Base-by-base conservation (phyloP, 148 eudicot genomes). In the Chenopodium berlandieri region DNA sequence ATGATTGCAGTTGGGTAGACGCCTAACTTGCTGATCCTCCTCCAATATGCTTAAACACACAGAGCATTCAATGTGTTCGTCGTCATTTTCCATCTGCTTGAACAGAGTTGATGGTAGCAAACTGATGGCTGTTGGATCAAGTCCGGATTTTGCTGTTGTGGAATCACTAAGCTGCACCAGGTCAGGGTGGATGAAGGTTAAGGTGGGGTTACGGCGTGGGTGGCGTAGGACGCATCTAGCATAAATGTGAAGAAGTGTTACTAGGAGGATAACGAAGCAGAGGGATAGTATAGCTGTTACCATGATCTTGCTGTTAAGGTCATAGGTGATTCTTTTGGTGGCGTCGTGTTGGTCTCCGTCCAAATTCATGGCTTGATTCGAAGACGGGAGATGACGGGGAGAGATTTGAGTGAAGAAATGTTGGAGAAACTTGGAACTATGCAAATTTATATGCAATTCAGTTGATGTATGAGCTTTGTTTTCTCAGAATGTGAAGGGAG, bases 1-100 rank as follows among this genome's bases (percentile, higher is more conserved):
- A 63, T 92, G 95, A 50, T 86, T 86, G 25, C 95, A 92, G 20
- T 88, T 88, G 7, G 95, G 92, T 68, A 92, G 73, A 47, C 80
- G 22, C 77, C 91, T 78, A 31, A 78, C 88, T 56, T 78, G 23
- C 13, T 90, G 89, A 56, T 48, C 86, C 12, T 82, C 87, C 84
- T 88, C 90, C 11, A 92, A 60, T 20, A 79, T 9, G 73, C 89
- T 81, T 27, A 92, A 44, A 76, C 95, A 92, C 34, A 92, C 85
- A 0, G 90, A 73, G 30, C 95, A 92, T 69, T 91, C 91, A 0
- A 17, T 31, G 4, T 50, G 3, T 0, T 62, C 30, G 19, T 37
- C 66, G 17, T 31, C 66, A 4, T 52, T 76, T 2, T 62, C 77
- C 1, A 78, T 13, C 17, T 83, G 77, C 32, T 75, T 90, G 89